These are phyloP conservation scores for Silybum marianum DNA, from an alignment of 129 eudicot species.

Conservation along the genomic window DNA sequence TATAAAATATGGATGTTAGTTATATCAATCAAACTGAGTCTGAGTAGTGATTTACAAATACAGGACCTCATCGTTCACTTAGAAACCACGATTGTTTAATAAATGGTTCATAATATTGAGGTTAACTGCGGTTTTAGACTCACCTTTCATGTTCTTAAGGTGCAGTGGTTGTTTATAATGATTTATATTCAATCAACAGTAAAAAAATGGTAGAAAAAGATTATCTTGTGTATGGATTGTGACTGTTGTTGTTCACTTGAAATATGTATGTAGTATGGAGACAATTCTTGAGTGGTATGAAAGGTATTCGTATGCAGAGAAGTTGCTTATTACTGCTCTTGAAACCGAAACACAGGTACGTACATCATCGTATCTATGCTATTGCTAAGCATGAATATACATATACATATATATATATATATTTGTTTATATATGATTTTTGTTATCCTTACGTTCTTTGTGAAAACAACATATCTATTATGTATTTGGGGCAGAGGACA, in stretches of 20 bases:
- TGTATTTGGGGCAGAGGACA: too few species aligned
- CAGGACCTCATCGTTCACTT: neutral
- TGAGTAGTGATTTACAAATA: too few species aligned
- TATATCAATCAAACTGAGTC: too few species aligned
- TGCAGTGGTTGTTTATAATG: neutral
- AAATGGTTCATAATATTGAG: neutral
- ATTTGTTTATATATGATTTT: too few species aligned
- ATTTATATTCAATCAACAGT: neutral
- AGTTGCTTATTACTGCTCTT: constrained; percentile 42
- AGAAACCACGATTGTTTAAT: neutral
- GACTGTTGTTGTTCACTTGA: too few species aligned
- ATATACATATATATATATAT: too few species aligned
- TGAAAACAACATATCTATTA: too few species aligned
- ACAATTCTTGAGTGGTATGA: constrained; percentile 71
- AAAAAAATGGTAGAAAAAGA: neutral
- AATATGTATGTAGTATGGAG: constrained; percentile 88
- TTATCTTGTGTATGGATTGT: neutral
- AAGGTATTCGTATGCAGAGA: constrained; percentile 62
- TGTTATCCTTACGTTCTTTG: too few species aligned
- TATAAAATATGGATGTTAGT: too few species aligned
- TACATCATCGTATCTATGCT: neutral
- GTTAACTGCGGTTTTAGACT: neutral
- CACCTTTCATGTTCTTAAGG: neutral
- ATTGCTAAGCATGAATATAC: neutral
- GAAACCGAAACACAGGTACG: constrained; percentile 45